phyloP scores from a whole-genome alignment of 805 yeast genomes.

The Candida yuanshanica region DNA sequence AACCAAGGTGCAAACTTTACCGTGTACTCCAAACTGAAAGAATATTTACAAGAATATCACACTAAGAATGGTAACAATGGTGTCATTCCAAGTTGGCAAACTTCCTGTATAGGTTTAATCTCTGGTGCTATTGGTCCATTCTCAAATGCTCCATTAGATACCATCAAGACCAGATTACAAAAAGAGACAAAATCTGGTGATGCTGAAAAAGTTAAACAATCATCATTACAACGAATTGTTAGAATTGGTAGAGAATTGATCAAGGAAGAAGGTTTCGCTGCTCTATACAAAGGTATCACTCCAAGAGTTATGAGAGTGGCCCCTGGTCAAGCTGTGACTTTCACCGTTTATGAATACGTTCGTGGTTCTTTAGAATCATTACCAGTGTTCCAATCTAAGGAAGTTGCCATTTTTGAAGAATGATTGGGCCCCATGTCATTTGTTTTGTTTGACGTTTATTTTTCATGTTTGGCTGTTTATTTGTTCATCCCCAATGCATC shows the following conservation, averaged over 20 bases:
- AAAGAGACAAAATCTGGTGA: slow-evolving; percentile 63
- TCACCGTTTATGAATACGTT: slow-evolving; percentile 91
- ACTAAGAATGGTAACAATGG: slow-evolving; percentile 30
- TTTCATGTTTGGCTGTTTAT: neutral
- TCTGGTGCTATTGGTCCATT: slow-evolving; percentile 98
- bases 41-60: slow-evolving; percentile 59
- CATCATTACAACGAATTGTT: slow-evolving; percentile 71
- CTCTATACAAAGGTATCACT: slow-evolving; percentile 93
- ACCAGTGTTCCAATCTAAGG: slow-evolving; percentile 24
- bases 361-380: slow-evolving; percentile 53
- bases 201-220: slow-evolving; percentile 31
- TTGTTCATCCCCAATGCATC: neutral
- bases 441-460: neutral
- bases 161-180: slow-evolving; percentile 95
- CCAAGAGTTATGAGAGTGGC: slow-evolving; percentile 99
- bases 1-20: slow-evolving; percentile 99
- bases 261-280: slow-evolving; percentile 82
- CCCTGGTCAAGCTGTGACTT: slow-evolving; percentile 98
- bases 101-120: slow-evolving; percentile 82
- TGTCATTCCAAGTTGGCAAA: slow-evolving; percentile 86
- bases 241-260: slow-evolving; percentile 77
- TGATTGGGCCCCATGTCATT: no score
- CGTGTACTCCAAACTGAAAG: slow-evolving; percentile 81
- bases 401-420: slow-evolving; percentile 28
- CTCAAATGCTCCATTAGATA: slow-evolving; percentile 95